Evolutionary conservation across 2,329 filamentous ascomycete genomes (phyloP).

Genomic region (Alternaria novae-zelandiae): DNA sequence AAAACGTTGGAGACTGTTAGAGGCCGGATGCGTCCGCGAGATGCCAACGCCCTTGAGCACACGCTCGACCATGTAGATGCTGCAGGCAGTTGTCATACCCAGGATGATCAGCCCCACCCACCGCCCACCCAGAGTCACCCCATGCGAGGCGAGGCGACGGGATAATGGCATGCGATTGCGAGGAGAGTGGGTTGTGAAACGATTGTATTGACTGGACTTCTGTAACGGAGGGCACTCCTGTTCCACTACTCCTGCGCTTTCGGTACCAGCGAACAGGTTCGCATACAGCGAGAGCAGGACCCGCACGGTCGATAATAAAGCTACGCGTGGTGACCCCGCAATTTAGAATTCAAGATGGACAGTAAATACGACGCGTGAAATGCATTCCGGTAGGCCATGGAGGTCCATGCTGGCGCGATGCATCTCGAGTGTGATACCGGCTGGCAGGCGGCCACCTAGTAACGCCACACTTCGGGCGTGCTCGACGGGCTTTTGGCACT

Average conservation of each 20-base stretch:
- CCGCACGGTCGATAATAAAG: constrained; percentile 17
- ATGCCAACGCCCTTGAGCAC: constrained; percentile 13
- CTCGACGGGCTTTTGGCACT: background rate
- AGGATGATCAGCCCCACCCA: background rate
- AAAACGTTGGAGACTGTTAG: constrained; percentile 40
- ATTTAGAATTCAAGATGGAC: constrained; percentile 32
- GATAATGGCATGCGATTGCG: constrained; percentile 4
- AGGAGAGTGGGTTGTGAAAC: constrained; percentile 15
- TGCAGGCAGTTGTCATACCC: constrained; percentile 1
- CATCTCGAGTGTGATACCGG: constrained; percentile 4
- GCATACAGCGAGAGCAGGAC: constrained; percentile 20
- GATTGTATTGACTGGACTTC: constrained; percentile 11
- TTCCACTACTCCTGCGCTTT: constrained; percentile 25
- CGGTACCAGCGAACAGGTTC: constrained; percentile 32
- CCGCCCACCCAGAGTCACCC: background rate
- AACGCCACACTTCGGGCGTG: constrained; percentile 5
- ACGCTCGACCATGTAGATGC: background rate
- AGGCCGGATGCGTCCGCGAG: constrained; percentile 39
- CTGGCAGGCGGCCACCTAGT: background rate
- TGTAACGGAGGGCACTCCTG: constrained; percentile 25
- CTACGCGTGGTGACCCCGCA: constrained; percentile 38
- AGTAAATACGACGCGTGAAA: constrained; percentile 7
- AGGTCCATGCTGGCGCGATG: constrained; percentile 14
- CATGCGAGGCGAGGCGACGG: constrained; percentile 1
- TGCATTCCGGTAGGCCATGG: constrained; percentile 15